Evolutionary conservation across 2,329 filamentous ascomycete genomes (phyloP).

Genomic region (Byssoonygena ceratinophila): DNA sequence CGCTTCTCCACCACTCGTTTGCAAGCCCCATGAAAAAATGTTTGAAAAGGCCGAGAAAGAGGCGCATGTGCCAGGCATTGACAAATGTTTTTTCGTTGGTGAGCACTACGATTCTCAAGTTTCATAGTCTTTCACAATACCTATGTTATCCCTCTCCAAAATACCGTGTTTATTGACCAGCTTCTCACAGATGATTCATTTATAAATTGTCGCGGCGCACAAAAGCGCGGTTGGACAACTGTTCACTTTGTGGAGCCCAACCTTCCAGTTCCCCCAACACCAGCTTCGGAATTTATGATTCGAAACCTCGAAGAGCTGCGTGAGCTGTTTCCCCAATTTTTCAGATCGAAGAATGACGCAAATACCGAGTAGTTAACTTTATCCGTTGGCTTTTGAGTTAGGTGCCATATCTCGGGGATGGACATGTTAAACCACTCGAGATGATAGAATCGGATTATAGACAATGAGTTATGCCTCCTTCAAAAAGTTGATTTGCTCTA

Average conservation of each 20-base stretch:
- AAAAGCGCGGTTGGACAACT: conserved; percentile 73
- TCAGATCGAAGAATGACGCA: conserved; percentile 48
- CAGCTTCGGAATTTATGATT: conserved; percentile 65
- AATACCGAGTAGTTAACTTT: background rate
- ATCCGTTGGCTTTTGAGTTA: background rate
- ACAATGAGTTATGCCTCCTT: background rate
- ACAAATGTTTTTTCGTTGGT: conserved; percentile 90
- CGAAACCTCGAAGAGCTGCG: conserved; percentile 64
- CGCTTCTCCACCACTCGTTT: conserved; percentile 58
- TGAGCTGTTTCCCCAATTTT: conserved; percentile 68
- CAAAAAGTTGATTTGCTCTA: background rate
- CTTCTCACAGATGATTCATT: conserved; percentile 65
- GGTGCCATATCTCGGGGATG: background rate
- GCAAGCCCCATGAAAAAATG: conserved; percentile 77
- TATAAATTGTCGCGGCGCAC: conserved; percentile 66
- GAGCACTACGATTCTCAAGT: conserved; percentile 30
- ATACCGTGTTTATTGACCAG: background rate
- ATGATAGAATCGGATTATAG: background rate
- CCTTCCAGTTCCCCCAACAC: conserved; percentile 51
- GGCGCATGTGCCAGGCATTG: conserved; percentile 55
- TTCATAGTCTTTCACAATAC: background rate
- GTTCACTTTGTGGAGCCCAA: conserved; percentile 76
- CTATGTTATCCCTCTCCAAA: background rate
- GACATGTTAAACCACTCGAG: background rate
- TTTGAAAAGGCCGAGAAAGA: conserved; percentile 82